Evolutionary conservation across 106 monocot genomes (phyloP), one percentile per base, ranked within the genome.

Genomic region (Apostasia ramifera): DNA sequence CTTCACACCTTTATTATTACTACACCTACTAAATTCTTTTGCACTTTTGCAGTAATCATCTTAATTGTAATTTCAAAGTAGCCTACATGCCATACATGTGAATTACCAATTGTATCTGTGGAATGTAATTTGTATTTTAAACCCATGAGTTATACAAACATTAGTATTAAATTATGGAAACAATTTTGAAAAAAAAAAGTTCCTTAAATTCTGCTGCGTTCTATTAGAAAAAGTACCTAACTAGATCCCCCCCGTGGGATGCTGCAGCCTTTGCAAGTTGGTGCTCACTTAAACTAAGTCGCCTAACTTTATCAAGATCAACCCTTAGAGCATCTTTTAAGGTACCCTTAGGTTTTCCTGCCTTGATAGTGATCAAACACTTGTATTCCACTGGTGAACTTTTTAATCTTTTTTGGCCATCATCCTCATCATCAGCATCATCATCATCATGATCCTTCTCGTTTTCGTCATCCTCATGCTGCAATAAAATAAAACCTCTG

Each of bases 211-310:
- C 26, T 26, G 26, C 26, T 26, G 26, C 26, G 26, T 51, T 39
- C 38, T 54, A 52, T 44, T 47, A 39, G 12, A 41, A 78, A 26
- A 63, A 55, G 13, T 59, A 78, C 86, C 86, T 71, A 12, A 87
- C 53, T 10, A 84, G 3, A 12, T 87, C 78, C 48, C 46, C n/a
- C 40, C 75, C 74, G 73, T 74, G 71, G 57, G 74, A 64, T 40
- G 15, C 55, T 45, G 78, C 75, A 6, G 72, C 81, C 53, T 83
- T 88, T 50, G 54, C 69, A 55, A 88, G 79, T 63, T 81, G 53
- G 71, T 76, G 84, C 54, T 90, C 90, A 59, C 90, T 90, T 54
- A 90, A 57, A 82, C 92, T 92, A 44, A 92, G 79, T 1, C 92
- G 82, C 37, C 78, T 88, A 40, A 78, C 82, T 78, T 78, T 69